phyloP scores from a whole-genome alignment of 2,329 filamentous ascomycete species.

The Immersiporthe knoxdaviesiana region DNA sequence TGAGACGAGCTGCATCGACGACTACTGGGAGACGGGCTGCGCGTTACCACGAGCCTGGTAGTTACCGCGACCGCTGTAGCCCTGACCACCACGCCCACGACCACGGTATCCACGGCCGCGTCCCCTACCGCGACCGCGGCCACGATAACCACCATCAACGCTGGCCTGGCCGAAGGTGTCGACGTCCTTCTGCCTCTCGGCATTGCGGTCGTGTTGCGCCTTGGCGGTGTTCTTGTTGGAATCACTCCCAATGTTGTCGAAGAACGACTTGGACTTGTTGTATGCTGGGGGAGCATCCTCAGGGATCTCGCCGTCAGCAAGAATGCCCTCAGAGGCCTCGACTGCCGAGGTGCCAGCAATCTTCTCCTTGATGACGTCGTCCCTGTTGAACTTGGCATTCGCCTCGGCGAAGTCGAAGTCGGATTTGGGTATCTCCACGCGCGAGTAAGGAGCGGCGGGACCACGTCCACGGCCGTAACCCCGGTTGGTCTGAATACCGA shows the following conservation, averaged over 20 bases:
- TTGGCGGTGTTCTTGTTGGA: conserved; percentile 76
- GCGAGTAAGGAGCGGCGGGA: conserved; percentile 55
- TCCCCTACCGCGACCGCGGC: conserved; percentile 70
- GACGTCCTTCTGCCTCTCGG: conserved; percentile 58
- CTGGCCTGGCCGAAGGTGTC: conserved; percentile 91
- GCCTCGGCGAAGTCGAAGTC: conserved; percentile 91
- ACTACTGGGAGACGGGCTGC: conserved; percentile 19
- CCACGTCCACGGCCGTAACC: conserved; percentile 30
- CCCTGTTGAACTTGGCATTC: conserved; percentile 88
- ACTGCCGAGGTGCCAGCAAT: conserved; percentile 71
- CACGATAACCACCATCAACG: conserved; percentile 78
- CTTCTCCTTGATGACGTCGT: conserved; percentile 85
- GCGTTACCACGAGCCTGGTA: conserved; percentile 26
- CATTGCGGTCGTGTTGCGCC: conserved; percentile 85
- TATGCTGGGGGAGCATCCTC: conserved; percentile 58
- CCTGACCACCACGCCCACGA: conserved; percentile 43
- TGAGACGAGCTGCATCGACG: background rate
- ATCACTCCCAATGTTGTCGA: conserved; percentile 97
- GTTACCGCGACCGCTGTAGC: conserved; percentile 35
- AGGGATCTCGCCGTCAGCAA: conserved; percentile 9
- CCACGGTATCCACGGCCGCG: conserved; percentile 48
- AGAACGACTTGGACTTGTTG: conserved; percentile 89
- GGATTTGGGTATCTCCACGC: conserved; percentile 84
- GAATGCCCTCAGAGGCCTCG: conserved; percentile 51
- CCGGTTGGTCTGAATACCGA: conserved; percentile 51